Conservation (phyloP, 441 rosid genomes). For the Croton laevigatus region DNA sequence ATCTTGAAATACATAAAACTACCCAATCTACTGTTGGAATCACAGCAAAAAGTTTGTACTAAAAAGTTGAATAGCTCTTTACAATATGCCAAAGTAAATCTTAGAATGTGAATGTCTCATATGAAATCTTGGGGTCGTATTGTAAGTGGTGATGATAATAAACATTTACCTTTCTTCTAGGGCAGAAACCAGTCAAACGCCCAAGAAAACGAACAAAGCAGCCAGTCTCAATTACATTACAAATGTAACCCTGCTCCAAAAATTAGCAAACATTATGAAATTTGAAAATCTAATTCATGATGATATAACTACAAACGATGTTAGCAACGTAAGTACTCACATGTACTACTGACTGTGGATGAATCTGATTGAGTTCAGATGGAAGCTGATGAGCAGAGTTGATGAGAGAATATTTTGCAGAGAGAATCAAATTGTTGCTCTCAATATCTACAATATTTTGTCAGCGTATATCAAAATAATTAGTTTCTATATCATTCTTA, state of each 20-base stretch:
- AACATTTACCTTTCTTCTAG: slow-evolving; percentile 74
- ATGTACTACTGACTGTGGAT: slow-evolving; percentile 59
- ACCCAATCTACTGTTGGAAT: background rate
- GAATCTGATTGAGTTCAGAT: slow-evolving; percentile 59
- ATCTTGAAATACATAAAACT: background rate
- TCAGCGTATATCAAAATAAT: slow-evolving; percentile 15
- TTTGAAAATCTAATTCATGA: background rate
- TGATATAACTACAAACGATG: background rate
- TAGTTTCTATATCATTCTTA: slow-evolving; percentile 3
- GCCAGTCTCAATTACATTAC: slow-evolving; percentile 85
- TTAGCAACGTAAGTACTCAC: slow-evolving; percentile 42
- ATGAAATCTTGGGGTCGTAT: background rate
- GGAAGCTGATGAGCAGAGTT: slow-evolving; percentile 71
- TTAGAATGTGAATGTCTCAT: background rate
- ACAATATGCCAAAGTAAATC: background rate
- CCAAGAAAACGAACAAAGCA: slow-evolving; percentile 99
- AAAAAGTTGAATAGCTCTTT: background rate
- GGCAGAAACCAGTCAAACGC: slow-evolving; percentile 90
- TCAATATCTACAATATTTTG: slow-evolving; percentile 59
- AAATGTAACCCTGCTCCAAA: slow-evolving; percentile 75
- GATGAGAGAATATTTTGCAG: slow-evolving; percentile 83
- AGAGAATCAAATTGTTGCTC: slow-evolving; percentile 67
- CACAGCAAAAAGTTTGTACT: background rate
- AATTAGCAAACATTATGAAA: background rate
- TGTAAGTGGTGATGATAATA: background rate